Evolutionary conservation across 371 early-diverging fungal species (phyloP).

Genomic region (Mortierella sp.): DNA sequence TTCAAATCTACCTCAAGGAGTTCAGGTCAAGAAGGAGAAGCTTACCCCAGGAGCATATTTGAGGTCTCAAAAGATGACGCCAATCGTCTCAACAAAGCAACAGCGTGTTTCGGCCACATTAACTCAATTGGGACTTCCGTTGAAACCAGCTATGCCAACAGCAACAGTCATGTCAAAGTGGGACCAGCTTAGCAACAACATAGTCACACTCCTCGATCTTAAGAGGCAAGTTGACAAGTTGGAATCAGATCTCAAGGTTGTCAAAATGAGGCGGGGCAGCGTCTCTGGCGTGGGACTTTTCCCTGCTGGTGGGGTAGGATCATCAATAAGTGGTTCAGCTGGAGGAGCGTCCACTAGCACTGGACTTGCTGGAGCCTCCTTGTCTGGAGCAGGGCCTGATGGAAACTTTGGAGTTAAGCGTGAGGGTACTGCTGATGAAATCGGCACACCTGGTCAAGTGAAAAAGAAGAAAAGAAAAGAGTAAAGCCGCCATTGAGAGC

Average conservation of each 20-base stretch:
- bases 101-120: conserved; percentile 75
- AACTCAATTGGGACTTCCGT: conserved; percentile 73
- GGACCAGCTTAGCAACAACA: conserved; percentile 77
- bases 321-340: conserved; percentile 7
- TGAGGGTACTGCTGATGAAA: conserved; percentile 46
- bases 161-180: conserved; percentile 77
- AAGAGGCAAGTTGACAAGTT: conserved; percentile 85
- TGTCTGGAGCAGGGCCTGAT: conserved; percentile 1
- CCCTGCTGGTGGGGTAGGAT: conserved; percentile 15
- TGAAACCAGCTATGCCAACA: conserved; percentile 87
- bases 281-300: conserved; percentile 28
- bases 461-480: conserved; percentile 57
- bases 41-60: conserved; percentile 83
- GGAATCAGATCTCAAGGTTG: conserved; percentile 79
- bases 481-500: conserved; percentile 14
- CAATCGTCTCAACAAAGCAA: conserved; percentile 74
- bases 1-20: conserved; percentile 41
- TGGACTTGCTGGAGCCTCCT: background rate
- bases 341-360: conserved; percentile 6
- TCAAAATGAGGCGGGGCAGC: conserved; percentile 63
- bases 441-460: conserved; percentile 31
- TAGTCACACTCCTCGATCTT: conserved; percentile 81
- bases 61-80: conserved; percentile 77
- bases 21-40: conserved; percentile 70
- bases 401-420: conserved; percentile 47